Evolutionary conservation across 805 yeast species (phyloP).

Genomic region (Saccharomyces eubayanus): DNA sequence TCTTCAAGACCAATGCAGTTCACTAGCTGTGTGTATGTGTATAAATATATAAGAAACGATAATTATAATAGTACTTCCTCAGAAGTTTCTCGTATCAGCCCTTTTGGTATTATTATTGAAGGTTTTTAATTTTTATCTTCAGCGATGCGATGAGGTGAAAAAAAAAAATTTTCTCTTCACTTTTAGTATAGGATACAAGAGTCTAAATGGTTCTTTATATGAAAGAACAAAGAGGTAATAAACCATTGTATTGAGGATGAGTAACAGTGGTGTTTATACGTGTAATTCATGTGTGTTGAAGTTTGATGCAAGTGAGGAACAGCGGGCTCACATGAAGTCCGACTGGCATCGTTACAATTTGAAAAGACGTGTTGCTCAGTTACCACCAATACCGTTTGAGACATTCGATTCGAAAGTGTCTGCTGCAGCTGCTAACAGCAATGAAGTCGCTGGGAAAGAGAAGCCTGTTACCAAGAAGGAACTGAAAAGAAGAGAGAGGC

Average conservation of each 20-base stretch:
- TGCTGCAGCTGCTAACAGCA: constrained; percentile 21
- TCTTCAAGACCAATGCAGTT: not conserved
- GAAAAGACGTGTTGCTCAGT: constrained; percentile 83
- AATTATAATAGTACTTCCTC: not conserved
- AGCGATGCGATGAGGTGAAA: not conserved
- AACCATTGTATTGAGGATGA: not conserved
- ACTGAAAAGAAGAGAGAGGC: constrained; percentile 36
- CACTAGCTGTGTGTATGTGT: not conserved
- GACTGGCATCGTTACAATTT: constrained; percentile 98
- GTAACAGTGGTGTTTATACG: constrained; percentile 35
- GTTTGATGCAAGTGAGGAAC: constrained; percentile 67
- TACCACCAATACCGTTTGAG: constrained; percentile 65
- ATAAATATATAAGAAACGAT: not conserved
- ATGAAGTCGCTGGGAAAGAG: constrained; percentile 11
- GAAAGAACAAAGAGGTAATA: not conserved
- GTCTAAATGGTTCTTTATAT: too few species aligned
- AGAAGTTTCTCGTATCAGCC: not conserved
- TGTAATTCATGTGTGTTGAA: constrained; percentile 85
- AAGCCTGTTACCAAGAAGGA: constrained; percentile 37
- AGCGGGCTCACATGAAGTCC: constrained; percentile 87
- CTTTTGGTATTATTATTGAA: not conserved
- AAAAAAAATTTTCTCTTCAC: not conserved
- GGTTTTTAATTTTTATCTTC: not conserved
- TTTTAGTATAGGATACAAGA: not conserved
- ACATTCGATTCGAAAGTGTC: constrained; percentile 63